Base-by-base conservation (phyloP, 2,329 filamentous ascomycete species). In the Cyphellophora attinorum region DNA sequence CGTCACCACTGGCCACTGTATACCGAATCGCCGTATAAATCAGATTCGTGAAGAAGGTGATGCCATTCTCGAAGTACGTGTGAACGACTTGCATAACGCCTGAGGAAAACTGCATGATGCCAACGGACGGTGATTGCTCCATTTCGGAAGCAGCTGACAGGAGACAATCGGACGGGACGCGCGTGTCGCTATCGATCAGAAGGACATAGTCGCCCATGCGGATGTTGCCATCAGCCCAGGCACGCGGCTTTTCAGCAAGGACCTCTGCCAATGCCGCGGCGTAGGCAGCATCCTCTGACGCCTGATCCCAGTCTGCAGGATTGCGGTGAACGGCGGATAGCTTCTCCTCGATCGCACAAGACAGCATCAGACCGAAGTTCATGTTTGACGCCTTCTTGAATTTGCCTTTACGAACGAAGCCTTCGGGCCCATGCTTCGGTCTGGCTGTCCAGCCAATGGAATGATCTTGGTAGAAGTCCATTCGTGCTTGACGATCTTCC, bases 141-240 rank as follows among this genome's bases (percentile, higher is more conserved):
- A 85, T 82, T 53, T 84, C 80, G 11, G 70, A 72, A 12, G 74
- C 78, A n/a, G 74, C 77, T 42, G 81, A 75, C 5, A 84, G 61
- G 11, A 84, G 63, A 43, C 76, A 83, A 46, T 83, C 78, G 1
- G 63, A 56, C 0, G 79, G 79, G 2, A 81, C 74, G 51, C 77
- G 70, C 4, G 79, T 82, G 46, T 82, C 78, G 2, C 73, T 80
- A 52, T 82, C 78, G 38, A 82, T 72, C 33, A 83, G 64, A 11
- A 83, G 60, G 35, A 82, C 79, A 47, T 76, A 88, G 59, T 93
- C 85, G 37, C 85, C 85, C 14, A 93, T 67, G 33, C 85, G 82
- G 47, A 80, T 37, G 50, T 77, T 77, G 11, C 74, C 74, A 85
- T 85, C 83, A n/a, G 84, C 84, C 70, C 71, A 73, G 1, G 74